Percentiles rank a stretch among this genome's conserved stretches.
Conservation (phyloP, 2,329 filamentous ascomycete species). For the Furcasterigmium sp. region DNA sequence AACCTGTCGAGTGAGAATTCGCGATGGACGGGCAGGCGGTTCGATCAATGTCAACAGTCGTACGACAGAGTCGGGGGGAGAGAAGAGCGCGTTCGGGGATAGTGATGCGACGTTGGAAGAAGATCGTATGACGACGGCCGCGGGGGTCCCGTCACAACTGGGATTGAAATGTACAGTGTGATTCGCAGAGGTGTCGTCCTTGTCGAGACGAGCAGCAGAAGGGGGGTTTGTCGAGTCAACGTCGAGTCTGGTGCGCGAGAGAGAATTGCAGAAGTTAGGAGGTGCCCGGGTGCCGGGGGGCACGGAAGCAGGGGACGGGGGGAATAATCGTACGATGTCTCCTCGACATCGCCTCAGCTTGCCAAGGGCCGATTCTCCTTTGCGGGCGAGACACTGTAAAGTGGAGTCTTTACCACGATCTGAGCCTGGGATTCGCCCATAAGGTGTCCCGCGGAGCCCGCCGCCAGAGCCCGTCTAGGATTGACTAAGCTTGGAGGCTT, state of each 20-base stretch:
- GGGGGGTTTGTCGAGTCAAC: too few relatives aligned
- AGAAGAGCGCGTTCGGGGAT: background rate
- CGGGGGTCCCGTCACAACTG: constrained; percentile 5
- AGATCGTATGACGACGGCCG: constrained; percentile 4
- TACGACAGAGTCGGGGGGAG: background rate
- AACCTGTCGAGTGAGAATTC: background rate
- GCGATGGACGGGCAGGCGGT: background rate
- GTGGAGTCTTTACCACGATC: background rate
- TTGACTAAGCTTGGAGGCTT: background rate
- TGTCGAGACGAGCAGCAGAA: constrained; percentile 1
- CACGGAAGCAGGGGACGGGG: background rate
- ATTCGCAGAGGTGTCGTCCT: background rate
- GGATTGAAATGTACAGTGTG: constrained; percentile 5
- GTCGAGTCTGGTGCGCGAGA: constrained; percentile 1
- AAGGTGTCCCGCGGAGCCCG: background rate
- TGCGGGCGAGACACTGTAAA: background rate
- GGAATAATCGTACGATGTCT: constrained; percentile 11
- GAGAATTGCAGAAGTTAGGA: constrained; percentile 5
- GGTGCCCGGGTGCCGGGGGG: constrained; percentile 2
- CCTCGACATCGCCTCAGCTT: constrained; percentile 4
- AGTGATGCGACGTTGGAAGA: background rate
- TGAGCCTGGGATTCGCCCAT: background rate
- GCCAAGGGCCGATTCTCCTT: background rate
- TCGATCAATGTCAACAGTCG: background rate
- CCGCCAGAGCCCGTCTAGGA: background rate